Evolutionary conservation across 2,329 filamentous ascomycete species (phyloP).

Genomic region (Claviceps fusiformis): DNA sequence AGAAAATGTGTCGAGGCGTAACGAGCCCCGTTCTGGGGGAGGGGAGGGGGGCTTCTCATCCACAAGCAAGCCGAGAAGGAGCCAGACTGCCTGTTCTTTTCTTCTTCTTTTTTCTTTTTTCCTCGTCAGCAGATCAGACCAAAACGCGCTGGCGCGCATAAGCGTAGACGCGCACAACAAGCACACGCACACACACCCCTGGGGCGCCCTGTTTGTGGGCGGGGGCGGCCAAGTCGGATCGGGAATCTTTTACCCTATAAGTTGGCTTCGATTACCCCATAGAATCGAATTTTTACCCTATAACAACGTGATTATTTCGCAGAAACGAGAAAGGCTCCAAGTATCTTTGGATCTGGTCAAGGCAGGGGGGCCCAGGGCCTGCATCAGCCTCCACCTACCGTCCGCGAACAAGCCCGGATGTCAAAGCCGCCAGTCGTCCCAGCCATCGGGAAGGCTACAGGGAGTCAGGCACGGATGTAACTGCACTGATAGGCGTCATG

Average conservation of each 20-base stretch:
- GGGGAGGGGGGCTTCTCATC: too few relatives aligned
- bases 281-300: slow-evolving; percentile 15
- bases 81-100: too few relatives aligned
- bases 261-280: slow-evolving; percentile 9
- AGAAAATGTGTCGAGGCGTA: not conserved
- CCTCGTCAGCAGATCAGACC: not conserved
- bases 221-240: slow-evolving; percentile 1
- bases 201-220: not conserved
- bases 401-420: not conserved
- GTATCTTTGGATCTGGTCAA: slow-evolving; percentile 1
- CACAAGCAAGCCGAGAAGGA: not conserved
- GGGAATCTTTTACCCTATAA: slow-evolving; percentile 9
- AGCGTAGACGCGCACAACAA: not conserved
- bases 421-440: not conserved
- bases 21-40: not conserved
- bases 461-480: too few relatives aligned
- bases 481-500: not conserved
- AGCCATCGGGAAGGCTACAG: not conserved
- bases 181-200: not conserved
- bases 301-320: slow-evolving; percentile 17
- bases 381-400: not conserved
- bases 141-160: too few relatives aligned
- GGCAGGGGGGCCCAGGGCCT: not conserved
- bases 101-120: too few relatives aligned
- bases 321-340: slow-evolving; percentile 1